A percentile compares a stretch with the other conserved stretches of the same genome.
Conservation (phyloP, 2,329 filamentous ascomycete genomes). For the Phymatotrichopsis omnivora region DNA sequence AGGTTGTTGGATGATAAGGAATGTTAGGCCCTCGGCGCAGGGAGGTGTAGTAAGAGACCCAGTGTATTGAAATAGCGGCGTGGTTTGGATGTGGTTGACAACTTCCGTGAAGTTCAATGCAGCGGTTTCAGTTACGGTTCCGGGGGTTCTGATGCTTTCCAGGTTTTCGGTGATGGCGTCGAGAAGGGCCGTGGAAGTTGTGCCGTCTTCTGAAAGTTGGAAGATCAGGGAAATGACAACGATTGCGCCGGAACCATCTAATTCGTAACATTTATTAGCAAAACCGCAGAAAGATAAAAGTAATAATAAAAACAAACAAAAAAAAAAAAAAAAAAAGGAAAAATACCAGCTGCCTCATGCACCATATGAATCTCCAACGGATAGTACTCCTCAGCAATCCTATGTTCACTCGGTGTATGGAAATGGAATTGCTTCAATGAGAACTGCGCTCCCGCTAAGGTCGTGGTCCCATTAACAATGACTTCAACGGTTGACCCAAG, state of each 20-base stretch:
- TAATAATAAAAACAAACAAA: constrained; percentile 1
- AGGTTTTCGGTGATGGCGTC: constrained; percentile 40
- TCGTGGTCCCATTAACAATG: constrained; percentile 44
- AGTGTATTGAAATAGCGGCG: constrained; percentile 42
- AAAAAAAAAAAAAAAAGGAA: not conserved
- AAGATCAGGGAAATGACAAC: constrained; percentile 39
- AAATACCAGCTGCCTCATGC: constrained; percentile 41
- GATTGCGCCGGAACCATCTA: constrained; percentile 34
- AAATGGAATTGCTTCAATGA: constrained; percentile 49
- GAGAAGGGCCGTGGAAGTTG: constrained; percentile 39
- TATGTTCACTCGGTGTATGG: constrained; percentile 51
- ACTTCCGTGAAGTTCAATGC: constrained; percentile 41
- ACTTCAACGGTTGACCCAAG: constrained; percentile 49
- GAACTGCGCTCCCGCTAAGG: constrained; percentile 37
- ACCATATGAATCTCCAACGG: constrained; percentile 52
- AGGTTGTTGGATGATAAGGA: constrained; percentile 43
- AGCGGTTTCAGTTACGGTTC: constrained; percentile 37
- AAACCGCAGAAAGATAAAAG: not conserved
- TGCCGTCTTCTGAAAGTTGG: constrained; percentile 36
- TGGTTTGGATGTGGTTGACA: constrained; percentile 35
- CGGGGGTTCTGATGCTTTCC: constrained; percentile 38
- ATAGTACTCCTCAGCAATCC: constrained; percentile 41
- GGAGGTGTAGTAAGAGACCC: constrained; percentile 55
- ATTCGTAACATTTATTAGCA: constrained; percentile 1
- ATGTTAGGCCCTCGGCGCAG: constrained; percentile 48